Percentiles rank a stretch among this genome's conserved stretches.
These are phyloP conservation scores for Hawksworthiomyces lignivorus DNA, from an alignment of 2,329 filamentous ascomycete genomes.

Conservation along the genomic window DNA sequence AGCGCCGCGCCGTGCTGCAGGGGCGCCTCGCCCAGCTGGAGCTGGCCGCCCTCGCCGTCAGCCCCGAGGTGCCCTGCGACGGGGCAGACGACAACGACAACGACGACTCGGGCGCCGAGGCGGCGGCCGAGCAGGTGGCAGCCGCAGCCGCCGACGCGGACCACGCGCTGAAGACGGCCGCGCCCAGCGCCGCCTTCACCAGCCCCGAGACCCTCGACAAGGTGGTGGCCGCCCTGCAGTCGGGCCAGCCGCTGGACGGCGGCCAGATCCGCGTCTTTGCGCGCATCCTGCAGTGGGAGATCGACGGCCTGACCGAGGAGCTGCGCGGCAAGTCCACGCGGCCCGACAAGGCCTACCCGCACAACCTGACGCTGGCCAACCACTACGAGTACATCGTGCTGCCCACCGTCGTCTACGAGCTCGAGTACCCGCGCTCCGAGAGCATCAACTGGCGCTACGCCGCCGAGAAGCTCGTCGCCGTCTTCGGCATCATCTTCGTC, in stretches of 20 bases:
- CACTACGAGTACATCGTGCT: conserved; percentile 67
- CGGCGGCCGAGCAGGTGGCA: conserved; percentile 23
- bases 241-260: conserved; percentile 49
- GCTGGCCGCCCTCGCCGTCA: not conserved
- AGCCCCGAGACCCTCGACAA: conserved; percentile 36
- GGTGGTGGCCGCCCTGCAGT: conserved; percentile 55
- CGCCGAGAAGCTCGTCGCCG: conserved; percentile 61
- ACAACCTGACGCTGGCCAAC: conserved; percentile 57
- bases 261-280: conserved; percentile 58
- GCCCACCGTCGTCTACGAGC: conserved; percentile 71
- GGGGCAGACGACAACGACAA: not conserved
- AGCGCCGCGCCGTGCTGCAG: conserved; percentile 37
- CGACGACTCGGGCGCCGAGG: conserved; percentile 24
- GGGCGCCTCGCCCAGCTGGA: conserved; percentile 31
- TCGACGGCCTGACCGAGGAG: conserved; percentile 57
- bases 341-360: conserved; percentile 50
- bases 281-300: conserved; percentile 58
- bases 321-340: conserved; percentile 54
- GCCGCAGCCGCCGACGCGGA: conserved; percentile 20
- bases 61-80: too few relatives aligned
- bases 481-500: conserved; percentile 64
- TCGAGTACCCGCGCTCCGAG: conserved; percentile 64
- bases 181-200: not conserved
- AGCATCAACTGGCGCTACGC: conserved; percentile 68
- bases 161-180: not conserved